Evolutionary conservation across 352 stramenopile species (phyloP), one percentile per base, ranked within the genome.

Genomic region (Aphanomyces stellatus): DNA sequence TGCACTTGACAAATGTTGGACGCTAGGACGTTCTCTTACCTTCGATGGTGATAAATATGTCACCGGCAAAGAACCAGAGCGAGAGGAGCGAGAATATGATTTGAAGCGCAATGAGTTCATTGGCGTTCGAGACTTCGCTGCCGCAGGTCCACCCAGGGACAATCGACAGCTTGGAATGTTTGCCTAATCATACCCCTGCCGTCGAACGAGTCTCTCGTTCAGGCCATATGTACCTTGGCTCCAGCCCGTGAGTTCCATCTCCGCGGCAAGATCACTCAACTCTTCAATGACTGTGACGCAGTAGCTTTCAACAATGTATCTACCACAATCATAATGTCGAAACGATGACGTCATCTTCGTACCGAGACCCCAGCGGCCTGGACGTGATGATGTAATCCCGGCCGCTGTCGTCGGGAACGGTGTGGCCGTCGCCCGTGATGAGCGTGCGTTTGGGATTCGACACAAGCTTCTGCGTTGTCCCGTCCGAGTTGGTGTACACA

Each of bases 261-360:
- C 19, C 5, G 30, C 43, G 1, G n/a, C 33, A 13, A 51, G 19
- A 13, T 51, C 34, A 24, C 30, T 60, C 7, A 60, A 24, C 27
- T 60, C 57, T 55, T 65, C 57, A 4, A 65, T 46, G 17, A 51
- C 57, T 4, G 57, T 65, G 57, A 53, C 28, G 57, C 57, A 65
- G 19, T 37, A 65, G 1, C 43, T 35, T 19, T 24, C 27, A 3
- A 65, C 57, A 27, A 15, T 27, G 43, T 51, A 65, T 17, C 57
- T 65, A 53, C 6, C 25, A 22, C 8, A 13, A 51, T 24, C n/a
- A 22, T 7, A 22, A 13, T 51, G n/a, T 22, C 17, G 8, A 17
- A 8, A 24, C 42, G 19, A n/a, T n/a, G n/a, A n/a, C n/a, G n/a
- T n/a, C n/a, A n/a, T n/a, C 19, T 51, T 10, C 27, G 2, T 53